A percentile compares a stretch with the other conserved stretches of the same genome.
These are phyloP conservation scores for Vickermania ingenoplastis DNA, from an alignment of 208 protist genomes.

Conservation along the genomic window DNA sequence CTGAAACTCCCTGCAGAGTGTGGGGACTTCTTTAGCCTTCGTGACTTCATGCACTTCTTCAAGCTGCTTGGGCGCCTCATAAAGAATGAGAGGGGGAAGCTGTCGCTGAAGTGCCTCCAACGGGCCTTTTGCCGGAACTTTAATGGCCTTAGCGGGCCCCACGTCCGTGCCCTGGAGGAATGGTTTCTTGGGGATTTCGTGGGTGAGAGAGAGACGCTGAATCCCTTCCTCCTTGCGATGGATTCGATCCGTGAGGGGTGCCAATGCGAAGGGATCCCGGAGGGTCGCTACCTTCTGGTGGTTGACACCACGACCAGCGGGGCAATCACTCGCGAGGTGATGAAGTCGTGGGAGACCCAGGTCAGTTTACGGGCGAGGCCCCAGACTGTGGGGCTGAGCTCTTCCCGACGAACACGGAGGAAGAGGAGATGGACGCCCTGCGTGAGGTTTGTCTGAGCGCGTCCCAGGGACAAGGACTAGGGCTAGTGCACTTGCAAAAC, in stretches of 20 bases:
- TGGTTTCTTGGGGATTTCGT: not conserved
- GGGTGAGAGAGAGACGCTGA: not conserved
- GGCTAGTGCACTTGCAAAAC: not conserved
- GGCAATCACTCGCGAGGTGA: not conserved
- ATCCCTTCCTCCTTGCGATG: not conserved
- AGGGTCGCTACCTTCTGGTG: not conserved
- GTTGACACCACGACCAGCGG: not conserved
- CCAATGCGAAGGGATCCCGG: not conserved
- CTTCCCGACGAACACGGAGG: not conserved
- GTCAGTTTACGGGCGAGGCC: not conserved
- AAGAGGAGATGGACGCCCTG: not conserved
- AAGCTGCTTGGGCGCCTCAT: not conserved
- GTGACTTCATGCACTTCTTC: not conserved
- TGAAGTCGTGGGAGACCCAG: not conserved
- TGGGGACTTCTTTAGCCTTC: not conserved
- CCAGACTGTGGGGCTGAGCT: no score
- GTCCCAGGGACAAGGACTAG: not conserved
- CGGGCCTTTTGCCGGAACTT: not conserved
- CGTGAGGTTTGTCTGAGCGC: not conserved
- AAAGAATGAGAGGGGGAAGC: not conserved
- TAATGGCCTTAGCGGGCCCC: not conserved
- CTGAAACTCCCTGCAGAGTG: not conserved
- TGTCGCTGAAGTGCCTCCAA: not conserved
- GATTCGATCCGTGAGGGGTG: not conserved
- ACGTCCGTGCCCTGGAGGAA: not conserved